phyloP scores from a whole-genome alignment of 176 grass and related monocot species.

The Phoenix roebelenii region DNA sequence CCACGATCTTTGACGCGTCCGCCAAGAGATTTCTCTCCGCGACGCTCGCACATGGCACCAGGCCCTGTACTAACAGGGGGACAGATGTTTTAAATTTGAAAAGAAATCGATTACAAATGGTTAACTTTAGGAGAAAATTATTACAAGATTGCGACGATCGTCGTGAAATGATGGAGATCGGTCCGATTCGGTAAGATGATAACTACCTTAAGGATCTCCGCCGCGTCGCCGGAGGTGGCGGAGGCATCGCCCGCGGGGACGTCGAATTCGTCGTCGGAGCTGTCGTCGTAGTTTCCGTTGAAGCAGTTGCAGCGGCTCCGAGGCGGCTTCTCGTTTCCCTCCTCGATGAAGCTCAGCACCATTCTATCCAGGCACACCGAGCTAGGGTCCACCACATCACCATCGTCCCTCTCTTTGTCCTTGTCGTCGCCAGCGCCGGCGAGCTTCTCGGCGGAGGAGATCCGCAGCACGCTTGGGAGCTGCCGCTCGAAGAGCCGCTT shows the following conservation, averaged over 20 bases:
- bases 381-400: constrained; percentile 17
- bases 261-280: constrained; percentile 63
- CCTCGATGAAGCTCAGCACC: constrained; percentile 87
- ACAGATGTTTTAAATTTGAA: constrained; percentile 4
- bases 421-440: constrained; percentile 4
- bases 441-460: constrained; percentile 28
- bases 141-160: too few species aligned
- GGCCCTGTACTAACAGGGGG: not conserved
- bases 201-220: constrained; percentile 60
- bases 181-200: not conserved
- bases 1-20: not conserved
- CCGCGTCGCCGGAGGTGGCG: constrained; percentile 23
- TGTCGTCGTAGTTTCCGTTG: constrained; percentile 67
- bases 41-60: not conserved
- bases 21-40: constrained; percentile 16
- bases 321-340: constrained; percentile 47
- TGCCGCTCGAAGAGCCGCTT: constrained; percentile 48
- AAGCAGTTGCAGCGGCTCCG: constrained; percentile 81
- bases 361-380: constrained; percentile 64
- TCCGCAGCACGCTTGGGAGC: constrained; percentile 24
- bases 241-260: constrained; percentile 35
- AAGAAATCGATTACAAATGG: not conserved
- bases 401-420: constrained; percentile 43
- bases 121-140: not conserved
- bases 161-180: too few species aligned